Evolutionary conservation across 805 yeast species (phyloP).

Genomic region (Cyberlindnera sargentensis): DNA sequence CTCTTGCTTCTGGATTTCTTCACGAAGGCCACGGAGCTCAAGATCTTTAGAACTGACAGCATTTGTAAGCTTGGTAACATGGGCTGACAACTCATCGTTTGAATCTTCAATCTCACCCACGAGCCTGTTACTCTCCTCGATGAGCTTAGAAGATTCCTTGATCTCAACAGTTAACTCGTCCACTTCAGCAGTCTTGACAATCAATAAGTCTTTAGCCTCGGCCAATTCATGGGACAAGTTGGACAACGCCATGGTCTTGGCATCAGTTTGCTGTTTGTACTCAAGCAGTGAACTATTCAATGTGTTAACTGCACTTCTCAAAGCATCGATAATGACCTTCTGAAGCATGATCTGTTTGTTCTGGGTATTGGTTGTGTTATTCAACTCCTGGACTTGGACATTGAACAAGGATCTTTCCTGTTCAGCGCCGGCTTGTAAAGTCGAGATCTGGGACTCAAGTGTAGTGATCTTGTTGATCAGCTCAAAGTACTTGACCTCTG

Average conservation of each 20-base stretch:
- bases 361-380: neutral
- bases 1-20: conserved; percentile 27
- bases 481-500: conserved; percentile 2
- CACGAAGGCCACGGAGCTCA: conserved; percentile 24
- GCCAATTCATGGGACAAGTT: conserved; percentile 1
- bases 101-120: conserved; percentile 2
- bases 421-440: neutral
- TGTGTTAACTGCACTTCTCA: conserved; percentile 10
- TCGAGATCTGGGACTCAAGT: neutral
- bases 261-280: neutral
- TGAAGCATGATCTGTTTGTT: conserved; percentile 7
- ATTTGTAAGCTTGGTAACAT: neutral
- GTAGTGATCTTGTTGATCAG: neutral
- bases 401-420: conserved; percentile 1
- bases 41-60: conserved; percentile 15
- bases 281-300: conserved; percentile 1
- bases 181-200: conserved; percentile 23
- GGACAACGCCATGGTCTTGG: neutral
- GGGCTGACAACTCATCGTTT: neutral
- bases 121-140: neutral
- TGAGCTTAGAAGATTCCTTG: neutral
- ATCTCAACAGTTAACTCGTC: conserved; percentile 20
- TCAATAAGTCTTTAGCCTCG: conserved; percentile 15
- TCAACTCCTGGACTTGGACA: neutral
- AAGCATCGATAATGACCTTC: conserved; percentile 6